Conservation (phyloP, 768 basidiomycete genomes). For the Imleria badia region DNA sequence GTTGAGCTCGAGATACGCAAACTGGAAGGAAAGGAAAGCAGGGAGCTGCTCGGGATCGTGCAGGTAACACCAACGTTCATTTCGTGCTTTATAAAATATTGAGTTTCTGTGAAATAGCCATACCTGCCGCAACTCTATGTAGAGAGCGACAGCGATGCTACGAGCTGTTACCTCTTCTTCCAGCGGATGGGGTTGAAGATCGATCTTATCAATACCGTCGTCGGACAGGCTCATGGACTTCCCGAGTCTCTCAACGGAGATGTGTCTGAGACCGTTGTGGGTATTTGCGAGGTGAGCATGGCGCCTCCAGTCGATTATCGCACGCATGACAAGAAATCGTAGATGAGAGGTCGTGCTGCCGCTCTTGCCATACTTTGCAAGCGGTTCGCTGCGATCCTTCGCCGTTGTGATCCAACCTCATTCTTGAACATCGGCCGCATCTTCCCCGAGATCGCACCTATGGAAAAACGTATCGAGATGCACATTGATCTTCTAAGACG, state of each 20-base stretch:
- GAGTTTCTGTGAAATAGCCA: conserved; percentile 46
- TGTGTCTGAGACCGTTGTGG: conserved; percentile 86
- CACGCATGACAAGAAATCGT: background rate
- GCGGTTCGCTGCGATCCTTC: conserved; percentile 83
- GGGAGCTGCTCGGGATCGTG: conserved; percentile 77
- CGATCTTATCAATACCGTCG: conserved; percentile 79
- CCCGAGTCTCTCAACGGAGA: conserved; percentile 82
- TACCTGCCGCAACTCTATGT: conserved; percentile 91
- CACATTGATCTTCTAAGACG: conserved; percentile 81
- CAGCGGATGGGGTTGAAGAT: conserved; percentile 83
- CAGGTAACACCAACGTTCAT: conserved; percentile 49
- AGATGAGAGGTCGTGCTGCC: conserved; percentile 85
- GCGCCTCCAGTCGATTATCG: background rate
- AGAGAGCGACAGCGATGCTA: conserved; percentile 86
- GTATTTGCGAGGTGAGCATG: conserved; percentile 80
- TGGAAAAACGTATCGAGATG: conserved; percentile 91
- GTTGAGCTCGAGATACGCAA: conserved; percentile 88
- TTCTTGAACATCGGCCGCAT: conserved; percentile 86
- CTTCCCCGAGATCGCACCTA: conserved; percentile 77
- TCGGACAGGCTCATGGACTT: conserved; percentile 79
- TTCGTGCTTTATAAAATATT: background rate
- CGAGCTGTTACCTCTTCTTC: conserved; percentile 91
- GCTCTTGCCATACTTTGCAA: conserved; percentile 82
- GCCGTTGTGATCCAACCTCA: conserved; percentile 76
- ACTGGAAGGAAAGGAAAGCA: conserved; percentile 80